Evolutionary conservation across 2,329 filamentous ascomycete genomes (phyloP).

Genomic region (Lasiodiplodia sp.): DNA sequence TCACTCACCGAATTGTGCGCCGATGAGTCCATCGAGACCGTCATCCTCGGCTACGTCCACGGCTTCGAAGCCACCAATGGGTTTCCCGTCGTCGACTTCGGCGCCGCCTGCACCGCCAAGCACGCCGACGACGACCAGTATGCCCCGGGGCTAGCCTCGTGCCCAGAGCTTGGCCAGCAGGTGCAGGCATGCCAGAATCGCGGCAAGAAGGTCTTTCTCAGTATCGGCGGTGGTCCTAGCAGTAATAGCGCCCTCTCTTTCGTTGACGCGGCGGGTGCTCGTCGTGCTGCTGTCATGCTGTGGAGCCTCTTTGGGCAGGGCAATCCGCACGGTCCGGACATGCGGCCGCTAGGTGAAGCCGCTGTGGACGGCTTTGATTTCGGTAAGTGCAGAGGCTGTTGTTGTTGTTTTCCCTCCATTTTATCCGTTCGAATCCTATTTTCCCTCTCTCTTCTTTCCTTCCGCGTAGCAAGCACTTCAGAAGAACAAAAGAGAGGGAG

Average conservation of each 20-base stretch:
- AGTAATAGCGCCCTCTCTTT: conserved; percentile 9
- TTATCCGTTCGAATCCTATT: not conserved
- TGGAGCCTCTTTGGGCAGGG: conserved; percentile 29
- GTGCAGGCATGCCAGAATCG: conserved; percentile 16
- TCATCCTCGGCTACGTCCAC: conserved; percentile 24
- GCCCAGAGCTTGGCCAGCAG: conserved; percentile 21
- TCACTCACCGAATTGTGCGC: conserved; percentile 16
- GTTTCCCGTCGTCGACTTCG: conserved; percentile 27
- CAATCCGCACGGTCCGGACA: conserved; percentile 17
- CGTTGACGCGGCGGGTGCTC: conserved; percentile 16
- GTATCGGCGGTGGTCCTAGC: conserved; percentile 12
- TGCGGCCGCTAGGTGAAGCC: conserved; percentile 26
- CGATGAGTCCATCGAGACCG: conserved; percentile 7
- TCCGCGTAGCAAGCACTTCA: not conserved
- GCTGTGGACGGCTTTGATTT: conserved; percentile 28
- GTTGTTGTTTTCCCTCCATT: not conserved
- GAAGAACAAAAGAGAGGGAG: not conserved
- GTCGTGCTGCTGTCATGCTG: conserved; percentile 26
- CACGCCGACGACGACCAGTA: not conserved
- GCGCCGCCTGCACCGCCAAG: conserved; percentile 5
- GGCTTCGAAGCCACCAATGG: conserved; percentile 22
- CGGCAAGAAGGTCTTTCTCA: conserved; percentile 29
- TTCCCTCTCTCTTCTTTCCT: not conserved
- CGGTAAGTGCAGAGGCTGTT: not conserved
- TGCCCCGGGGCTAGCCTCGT: conserved; percentile 22